Percentiles rank a stretch among this genome's conserved stretches.
These are phyloP conservation scores for Phialophora tarda DNA, from an alignment of 2,329 filamentous ascomycete species.

Conservation along the genomic window DNA sequence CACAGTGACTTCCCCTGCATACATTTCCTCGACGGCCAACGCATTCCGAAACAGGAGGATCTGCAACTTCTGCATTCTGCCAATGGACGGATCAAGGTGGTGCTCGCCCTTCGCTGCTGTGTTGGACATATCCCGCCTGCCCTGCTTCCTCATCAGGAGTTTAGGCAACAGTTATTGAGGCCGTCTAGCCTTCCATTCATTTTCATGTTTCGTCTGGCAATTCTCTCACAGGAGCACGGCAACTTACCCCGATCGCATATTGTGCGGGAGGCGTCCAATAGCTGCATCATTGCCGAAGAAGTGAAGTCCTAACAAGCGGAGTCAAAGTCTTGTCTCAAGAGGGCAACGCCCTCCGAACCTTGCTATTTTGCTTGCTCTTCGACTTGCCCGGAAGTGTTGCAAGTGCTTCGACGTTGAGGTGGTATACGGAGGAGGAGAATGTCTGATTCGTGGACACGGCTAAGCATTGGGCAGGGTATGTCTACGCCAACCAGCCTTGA, in stretches of 20 bases:
- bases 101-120: not conserved
- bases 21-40: not conserved
- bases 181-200: not conserved
- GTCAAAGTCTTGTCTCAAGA: not conserved
- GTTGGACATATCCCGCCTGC: not conserved
- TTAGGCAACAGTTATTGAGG: not conserved
- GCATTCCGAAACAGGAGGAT: not conserved
- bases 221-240: not conserved
- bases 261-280: not conserved
- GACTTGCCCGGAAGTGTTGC: not conserved
- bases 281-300: not conserved
- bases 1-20: not conserved
- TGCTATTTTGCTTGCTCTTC: not conserved
- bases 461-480: not conserved
- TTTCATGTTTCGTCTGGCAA: not conserved
- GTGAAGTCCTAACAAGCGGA: not conserved
- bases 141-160: not conserved
- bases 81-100: conserved; percentile 2
- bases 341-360: not conserved
- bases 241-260: not conserved
- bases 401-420: not conserved
- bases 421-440: not conserved
- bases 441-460: not conserved
- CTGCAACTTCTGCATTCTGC: not conserved
- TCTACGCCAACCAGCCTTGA: not conserved